phyloP scores from a whole-genome alignment of 306 rosid genomes.

The Vigna reflexopilosa region DNA sequence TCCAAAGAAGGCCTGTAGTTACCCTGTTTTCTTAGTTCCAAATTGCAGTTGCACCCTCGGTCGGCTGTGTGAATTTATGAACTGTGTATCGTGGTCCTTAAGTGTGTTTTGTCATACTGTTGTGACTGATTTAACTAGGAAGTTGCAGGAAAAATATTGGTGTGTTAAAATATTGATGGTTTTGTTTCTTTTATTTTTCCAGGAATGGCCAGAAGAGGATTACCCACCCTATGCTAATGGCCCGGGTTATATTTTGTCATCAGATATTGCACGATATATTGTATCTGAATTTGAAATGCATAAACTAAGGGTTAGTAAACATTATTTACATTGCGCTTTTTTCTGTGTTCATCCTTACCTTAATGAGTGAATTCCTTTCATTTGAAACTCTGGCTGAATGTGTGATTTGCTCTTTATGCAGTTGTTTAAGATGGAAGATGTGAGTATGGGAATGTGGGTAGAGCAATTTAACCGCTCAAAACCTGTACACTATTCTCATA shows the following conservation, averaged over 20 bases:
- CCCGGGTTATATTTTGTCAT: conserved; percentile 80
- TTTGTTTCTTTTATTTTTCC: conserved; percentile 30
- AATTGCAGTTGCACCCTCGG: not conserved
- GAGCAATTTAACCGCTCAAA: conserved; percentile 69
- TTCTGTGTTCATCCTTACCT: not conserved
- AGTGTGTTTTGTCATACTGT: not conserved
- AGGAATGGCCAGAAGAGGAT: conserved; percentile 90
- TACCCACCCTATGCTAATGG: conserved; percentile 92
- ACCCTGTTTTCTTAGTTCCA: not conserved
- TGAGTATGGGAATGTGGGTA: conserved; percentile 95
- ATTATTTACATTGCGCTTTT: not conserved
- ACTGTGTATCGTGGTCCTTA: conserved; percentile 5
- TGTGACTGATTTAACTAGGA: too few species aligned
- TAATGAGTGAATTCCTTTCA: not conserved
- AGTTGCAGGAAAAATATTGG: not conserved
- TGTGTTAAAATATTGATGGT: conserved; percentile 11
- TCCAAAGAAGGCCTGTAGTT: not conserved
- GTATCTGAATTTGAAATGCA: conserved; percentile 66
- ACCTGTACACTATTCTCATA: conserved; percentile 63
- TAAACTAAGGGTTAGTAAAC: conserved; percentile 69
- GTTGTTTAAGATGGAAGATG: conserved; percentile 94
- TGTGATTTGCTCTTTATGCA: conserved; percentile 41
- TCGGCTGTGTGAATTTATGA: not conserved
- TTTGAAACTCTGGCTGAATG: conserved; percentile 5
- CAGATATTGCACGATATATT: conserved; percentile 65